phyloP scores from a whole-genome alignment of 768 basidiomycete genomes.

The Agaricus sinodeliciosus region DNA sequence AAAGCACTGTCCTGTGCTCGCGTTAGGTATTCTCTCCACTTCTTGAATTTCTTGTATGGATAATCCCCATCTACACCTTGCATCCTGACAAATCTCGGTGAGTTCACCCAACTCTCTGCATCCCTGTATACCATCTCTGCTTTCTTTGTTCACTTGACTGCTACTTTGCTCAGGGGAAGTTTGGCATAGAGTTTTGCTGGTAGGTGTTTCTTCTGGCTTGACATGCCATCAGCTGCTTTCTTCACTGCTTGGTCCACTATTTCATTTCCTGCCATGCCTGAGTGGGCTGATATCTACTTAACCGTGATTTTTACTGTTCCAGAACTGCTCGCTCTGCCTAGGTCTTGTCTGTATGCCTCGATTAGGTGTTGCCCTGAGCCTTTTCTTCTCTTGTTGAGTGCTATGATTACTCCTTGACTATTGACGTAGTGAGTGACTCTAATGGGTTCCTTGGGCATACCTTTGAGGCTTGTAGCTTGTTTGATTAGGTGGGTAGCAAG shows the following conservation, averaged over 20 bases:
- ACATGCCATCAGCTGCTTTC: slow-evolving; percentile 19
- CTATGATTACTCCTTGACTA: slow-evolving; percentile 13
- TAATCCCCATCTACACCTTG: slow-evolving; percentile 10
- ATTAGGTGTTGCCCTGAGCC: slow-evolving; percentile 12
- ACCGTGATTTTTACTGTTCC: slow-evolving; percentile 6
- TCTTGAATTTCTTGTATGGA: slow-evolving; percentile 12
- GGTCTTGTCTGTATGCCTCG: not conserved
- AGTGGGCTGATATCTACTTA: slow-evolving; percentile 22
- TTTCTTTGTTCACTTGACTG: slow-evolving; percentile 10
- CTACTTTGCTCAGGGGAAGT: slow-evolving; percentile 14
- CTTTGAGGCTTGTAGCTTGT: not conserved
- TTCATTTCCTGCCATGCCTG: slow-evolving; percentile 21
- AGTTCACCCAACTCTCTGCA: slow-evolving; percentile 9
- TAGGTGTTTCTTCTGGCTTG: slow-evolving; percentile 3
- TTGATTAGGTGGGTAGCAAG: slow-evolving; percentile 14
- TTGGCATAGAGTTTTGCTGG: slow-evolving; percentile 1
- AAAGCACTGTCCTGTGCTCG: slow-evolving; percentile 14
- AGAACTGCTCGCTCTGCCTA: not conserved
- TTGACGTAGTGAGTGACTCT: slow-evolving; percentile 10
- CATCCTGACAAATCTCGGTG: slow-evolving; percentile 6
- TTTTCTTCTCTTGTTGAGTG: slow-evolving; percentile 4
- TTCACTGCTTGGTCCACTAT: slow-evolving; percentile 21
- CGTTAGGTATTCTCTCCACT: slow-evolving; percentile 1
- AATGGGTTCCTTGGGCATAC: not conserved
- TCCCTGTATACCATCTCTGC: slow-evolving; percentile 8